Percentiles rank a stretch among this genome's conserved stretches.
These are phyloP conservation scores for Eleusine coracana DNA, from an alignment of 176 grass and related monocot species.

Conservation along the genomic window DNA sequence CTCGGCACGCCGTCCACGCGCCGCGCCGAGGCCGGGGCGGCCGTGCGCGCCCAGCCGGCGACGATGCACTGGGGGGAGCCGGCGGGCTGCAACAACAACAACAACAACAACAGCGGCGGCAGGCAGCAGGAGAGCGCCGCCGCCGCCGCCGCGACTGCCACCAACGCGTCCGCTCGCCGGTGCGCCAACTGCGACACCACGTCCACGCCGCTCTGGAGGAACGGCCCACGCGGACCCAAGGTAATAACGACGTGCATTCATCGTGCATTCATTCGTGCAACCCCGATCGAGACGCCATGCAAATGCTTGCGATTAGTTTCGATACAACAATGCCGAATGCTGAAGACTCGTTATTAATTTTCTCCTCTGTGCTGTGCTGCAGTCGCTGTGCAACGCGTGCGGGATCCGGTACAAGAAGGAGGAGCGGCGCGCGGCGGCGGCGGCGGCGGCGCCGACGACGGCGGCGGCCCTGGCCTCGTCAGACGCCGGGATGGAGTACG, in stretches of 20 bases:
- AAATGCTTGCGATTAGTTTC: background rate
- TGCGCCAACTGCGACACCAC: conserved; percentile 96
- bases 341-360: background rate
- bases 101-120: conserved; percentile 12
- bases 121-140: conserved; percentile 20
- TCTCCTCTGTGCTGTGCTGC: background rate
- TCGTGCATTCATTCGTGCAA: background rate
- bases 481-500: conserved; percentile 50
- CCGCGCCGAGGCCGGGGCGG: conserved; percentile 49
- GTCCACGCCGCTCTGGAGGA: conserved; percentile 92
- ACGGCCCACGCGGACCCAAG: conserved; percentile 91
- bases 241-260: conserved; percentile 22
- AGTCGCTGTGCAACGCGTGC: conserved; percentile 97
- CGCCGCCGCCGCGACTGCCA: background rate
- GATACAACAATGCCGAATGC: background rate
- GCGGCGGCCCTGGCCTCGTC: conserved; percentile 10
- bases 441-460: conserved; percentile 42
- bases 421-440: conserved; percentile 83
- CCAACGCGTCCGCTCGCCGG: conserved; percentile 47
- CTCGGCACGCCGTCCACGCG: conserved; percentile 93
- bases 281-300: background rate
- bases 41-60: background rate
- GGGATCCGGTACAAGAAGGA: conserved; percentile 99
- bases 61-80: conserved; percentile 69
- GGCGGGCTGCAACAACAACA: background rate